These are phyloP conservation scores for Daedaleopsis nitida DNA, from an alignment of 768 basidiomycete species.

Conservation along the genomic window DNA sequence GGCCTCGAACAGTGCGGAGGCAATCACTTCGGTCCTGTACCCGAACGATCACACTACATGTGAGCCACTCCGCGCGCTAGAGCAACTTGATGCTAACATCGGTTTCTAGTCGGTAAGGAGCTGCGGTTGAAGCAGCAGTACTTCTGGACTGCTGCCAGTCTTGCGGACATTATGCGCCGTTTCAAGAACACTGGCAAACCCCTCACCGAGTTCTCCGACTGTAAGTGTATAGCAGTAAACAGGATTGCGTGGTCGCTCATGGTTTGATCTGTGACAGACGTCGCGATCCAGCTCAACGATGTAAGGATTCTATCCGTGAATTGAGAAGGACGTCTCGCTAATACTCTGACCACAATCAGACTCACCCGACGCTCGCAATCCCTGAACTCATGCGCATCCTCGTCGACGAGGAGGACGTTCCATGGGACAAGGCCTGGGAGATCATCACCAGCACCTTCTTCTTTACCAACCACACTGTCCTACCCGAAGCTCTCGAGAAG, in stretches of 20 bases:
- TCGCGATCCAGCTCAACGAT: slow-evolving; percentile 95
- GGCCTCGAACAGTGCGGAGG: slow-evolving; percentile 85
- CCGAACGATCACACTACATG: slow-evolving; percentile 86
- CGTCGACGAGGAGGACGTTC: slow-evolving; percentile 87
- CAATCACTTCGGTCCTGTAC: slow-evolving; percentile 94
- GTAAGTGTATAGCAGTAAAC: slow-evolving; percentile 41
- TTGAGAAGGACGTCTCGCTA: not conserved
- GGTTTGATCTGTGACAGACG: slow-evolving; percentile 45
- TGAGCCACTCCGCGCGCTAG: slow-evolving; percentile 2
- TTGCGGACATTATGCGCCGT: slow-evolving; percentile 87
- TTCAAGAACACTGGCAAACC: slow-evolving; percentile 89
- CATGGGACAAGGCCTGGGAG: slow-evolving; percentile 85
- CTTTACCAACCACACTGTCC: slow-evolving; percentile 94
- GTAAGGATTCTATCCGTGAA: slow-evolving; percentile 40
- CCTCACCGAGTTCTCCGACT: slow-evolving; percentile 80
- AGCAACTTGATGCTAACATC: not conserved
- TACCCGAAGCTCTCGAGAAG: slow-evolving; percentile 87
- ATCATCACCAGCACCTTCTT: slow-evolving; percentile 91
- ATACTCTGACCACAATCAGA: slow-evolving; percentile 43
- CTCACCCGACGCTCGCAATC: slow-evolving; percentile 94
- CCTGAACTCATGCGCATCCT: slow-evolving; percentile 93
- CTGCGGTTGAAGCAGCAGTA: slow-evolving; percentile 95
- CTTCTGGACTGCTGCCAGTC: slow-evolving; percentile 89
- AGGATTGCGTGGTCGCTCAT: slow-evolving; percentile 5
- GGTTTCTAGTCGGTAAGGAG: slow-evolving; percentile 72